These are phyloP conservation scores for Camelina laxa DNA, from an alignment of 345 rosid genomes.

Conservation along the genomic window DNA sequence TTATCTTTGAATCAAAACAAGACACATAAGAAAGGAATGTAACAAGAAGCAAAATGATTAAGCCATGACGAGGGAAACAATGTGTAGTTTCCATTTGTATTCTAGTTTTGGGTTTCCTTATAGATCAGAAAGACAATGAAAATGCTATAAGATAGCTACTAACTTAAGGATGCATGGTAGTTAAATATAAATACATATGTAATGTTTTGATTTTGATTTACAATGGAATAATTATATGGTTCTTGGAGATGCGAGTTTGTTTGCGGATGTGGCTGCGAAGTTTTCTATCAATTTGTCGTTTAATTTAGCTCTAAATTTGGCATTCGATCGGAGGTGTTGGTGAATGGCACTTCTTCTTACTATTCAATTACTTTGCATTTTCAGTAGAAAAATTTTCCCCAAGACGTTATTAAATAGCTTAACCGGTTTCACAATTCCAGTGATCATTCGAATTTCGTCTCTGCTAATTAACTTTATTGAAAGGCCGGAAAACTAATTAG, in stretches of 20 bases:
- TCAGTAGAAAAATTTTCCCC: too few species aligned
- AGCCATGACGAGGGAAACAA: not conserved
- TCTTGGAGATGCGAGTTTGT: constrained; percentile 2
- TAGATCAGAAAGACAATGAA: not conserved
- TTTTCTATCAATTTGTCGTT: constrained; percentile 1
- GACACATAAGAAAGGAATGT: not conserved
- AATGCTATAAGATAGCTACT: not conserved
- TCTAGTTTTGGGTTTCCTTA: not conserved
- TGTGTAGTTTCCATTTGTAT: constrained; percentile 1
- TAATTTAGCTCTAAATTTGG: not conserved
- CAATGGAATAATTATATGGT: not conserved
- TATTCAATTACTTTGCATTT: not conserved
- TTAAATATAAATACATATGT: too few species aligned
- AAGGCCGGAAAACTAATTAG: too few species aligned
- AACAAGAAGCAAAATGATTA: constrained; percentile 12
- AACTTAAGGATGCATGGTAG: too few species aligned
- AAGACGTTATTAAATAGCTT: too few species aligned
- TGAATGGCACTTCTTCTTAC: not conserved
- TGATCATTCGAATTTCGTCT: not conserved
- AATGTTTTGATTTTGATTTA: too few species aligned
- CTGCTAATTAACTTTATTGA: not conserved
- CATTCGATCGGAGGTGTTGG: not conserved
- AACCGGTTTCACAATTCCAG: too few species aligned
- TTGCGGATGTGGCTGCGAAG: constrained; percentile 15
- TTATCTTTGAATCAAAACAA: constrained; percentile 4